Percentiles rank a stretch among this genome's conserved stretches.
Conservation (phyloP, 441 rosid species). For the Erysimum cheiri region DNA sequence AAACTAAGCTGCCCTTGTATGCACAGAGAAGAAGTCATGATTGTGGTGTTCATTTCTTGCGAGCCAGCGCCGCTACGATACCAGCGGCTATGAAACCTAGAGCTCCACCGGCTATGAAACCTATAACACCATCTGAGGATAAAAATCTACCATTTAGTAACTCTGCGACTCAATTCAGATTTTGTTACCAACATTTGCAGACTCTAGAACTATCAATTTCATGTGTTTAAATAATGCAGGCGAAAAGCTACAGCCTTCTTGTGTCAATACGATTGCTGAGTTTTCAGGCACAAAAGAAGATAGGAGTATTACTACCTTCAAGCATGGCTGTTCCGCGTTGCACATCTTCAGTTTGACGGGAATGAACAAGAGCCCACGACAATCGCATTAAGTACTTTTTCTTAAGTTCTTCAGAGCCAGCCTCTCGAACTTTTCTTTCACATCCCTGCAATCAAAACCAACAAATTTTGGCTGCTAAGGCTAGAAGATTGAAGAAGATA, state of each 20-base stretch:
- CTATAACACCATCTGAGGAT: conserved; percentile 89
- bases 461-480: neutral
- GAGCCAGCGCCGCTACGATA: conserved; percentile 81
- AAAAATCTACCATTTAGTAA: conserved; percentile 4
- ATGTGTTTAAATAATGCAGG: conserved; percentile 7
- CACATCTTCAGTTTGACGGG: conserved; percentile 74
- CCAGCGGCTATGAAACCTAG: conserved; percentile 89
- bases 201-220: conserved; percentile 4
- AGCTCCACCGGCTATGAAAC: conserved; percentile 82
- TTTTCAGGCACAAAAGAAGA: conserved; percentile 2
- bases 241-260: too few species aligned
- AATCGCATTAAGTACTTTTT: conserved; percentile 78
- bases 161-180: neutral
- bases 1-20: conserved; percentile 31
- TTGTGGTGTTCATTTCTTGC: conserved; percentile 62
- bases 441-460: conserved; percentile 60
- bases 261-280: too few species aligned
- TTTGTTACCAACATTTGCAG: conserved; percentile 5
- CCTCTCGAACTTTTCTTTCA: conserved; percentile 79
- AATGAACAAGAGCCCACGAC: conserved; percentile 98
- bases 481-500: neutral
- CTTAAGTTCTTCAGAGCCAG: conserved; percentile 60
- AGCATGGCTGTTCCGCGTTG: conserved; percentile 96
- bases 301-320: conserved; percentile 54
- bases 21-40: conserved; percentile 32